Evolutionary conservation across 148 eudicot species (phyloP).

Genomic region (Simmondsia chinensis): DNA sequence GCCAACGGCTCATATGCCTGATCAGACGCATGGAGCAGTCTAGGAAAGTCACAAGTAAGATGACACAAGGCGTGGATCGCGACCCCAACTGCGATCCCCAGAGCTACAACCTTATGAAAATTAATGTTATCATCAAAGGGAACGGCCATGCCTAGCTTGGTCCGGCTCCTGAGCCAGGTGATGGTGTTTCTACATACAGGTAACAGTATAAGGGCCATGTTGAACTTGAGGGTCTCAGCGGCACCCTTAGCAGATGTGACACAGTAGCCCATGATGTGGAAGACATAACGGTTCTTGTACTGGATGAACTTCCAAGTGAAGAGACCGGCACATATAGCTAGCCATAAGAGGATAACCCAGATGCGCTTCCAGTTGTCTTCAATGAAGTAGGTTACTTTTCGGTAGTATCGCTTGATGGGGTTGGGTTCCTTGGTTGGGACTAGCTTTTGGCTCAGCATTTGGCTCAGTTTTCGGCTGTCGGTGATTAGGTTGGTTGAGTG

Average conservation of each 20-base stretch:
- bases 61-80: slow-evolving; percentile 34
- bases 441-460: slow-evolving; percentile 36
- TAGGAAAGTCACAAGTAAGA: slow-evolving; percentile 43
- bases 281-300: slow-evolving; percentile 39
- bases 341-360: slow-evolving; percentile 45
- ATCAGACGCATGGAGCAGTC: slow-evolving; percentile 37
- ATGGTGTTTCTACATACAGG: slow-evolving; percentile 53
- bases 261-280: slow-evolving; percentile 49
- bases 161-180: slow-evolving; percentile 42
- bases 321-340: slow-evolving; percentile 34
- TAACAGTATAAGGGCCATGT: slow-evolving; percentile 48
- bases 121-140: slow-evolving; percentile 53
- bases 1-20: slow-evolving; percentile 27
- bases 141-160: slow-evolving; percentile 29
- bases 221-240: slow-evolving; percentile 49
- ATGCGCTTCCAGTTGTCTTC: slow-evolving; percentile 51
- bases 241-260: slow-evolving; percentile 44
- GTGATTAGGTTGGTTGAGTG: slow-evolving; percentile 24
- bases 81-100: slow-evolving; percentile 37
- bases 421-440: slow-evolving; percentile 40
- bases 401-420: slow-evolving; percentile 27
- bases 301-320: slow-evolving; percentile 48
- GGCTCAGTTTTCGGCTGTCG: slow-evolving; percentile 39
- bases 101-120: slow-evolving; percentile 44
- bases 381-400: slow-evolving; percentile 22